phyloP scores from a whole-genome alignment of 495 filamentous ascomycete genomes.

The Penicillium cataractarum region DNA sequence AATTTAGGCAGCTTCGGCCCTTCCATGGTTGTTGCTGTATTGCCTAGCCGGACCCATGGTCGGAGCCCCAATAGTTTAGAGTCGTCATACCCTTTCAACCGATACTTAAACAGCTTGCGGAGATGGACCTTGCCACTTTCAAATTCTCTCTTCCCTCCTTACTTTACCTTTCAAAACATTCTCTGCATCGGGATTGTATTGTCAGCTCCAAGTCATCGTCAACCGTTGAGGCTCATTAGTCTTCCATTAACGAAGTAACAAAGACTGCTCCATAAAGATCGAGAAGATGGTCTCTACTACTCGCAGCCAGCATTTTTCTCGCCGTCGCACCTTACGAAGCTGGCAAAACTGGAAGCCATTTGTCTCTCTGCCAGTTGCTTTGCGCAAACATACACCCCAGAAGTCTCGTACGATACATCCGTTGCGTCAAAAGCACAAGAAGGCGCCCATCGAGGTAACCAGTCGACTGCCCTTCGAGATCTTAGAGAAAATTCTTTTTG shows the following conservation, averaged over 20 bases:
- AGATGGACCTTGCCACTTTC: neutral
- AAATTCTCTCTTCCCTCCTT: neutral
- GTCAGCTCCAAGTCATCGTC: neutral
- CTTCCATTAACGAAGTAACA: neutral
- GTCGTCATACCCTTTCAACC: neutral
- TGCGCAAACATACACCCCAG: neutral
- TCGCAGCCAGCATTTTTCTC: neutral
- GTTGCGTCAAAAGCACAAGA: neutral
- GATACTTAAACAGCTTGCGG: neutral
- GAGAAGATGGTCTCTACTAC: neutral
- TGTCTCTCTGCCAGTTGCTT: neutral
- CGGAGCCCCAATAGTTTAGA: neutral
- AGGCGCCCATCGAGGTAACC: neutral
- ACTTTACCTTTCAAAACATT: neutral
- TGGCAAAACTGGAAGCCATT: neutral
- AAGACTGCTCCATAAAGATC: neutral
- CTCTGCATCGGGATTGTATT: neutral
- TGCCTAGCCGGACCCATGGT: neutral
- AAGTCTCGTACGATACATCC: neutral
- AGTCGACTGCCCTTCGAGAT: neutral
- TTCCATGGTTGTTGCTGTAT: slow-evolving; percentile 2
- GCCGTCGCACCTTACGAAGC: neutral
- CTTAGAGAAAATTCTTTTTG: neutral
- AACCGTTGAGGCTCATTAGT: neutral
- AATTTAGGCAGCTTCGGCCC: slow-evolving; percentile 1